These are phyloP conservation scores for Trichomonascaceae sp. DNA, from an alignment of 1,139 yeast genomes.

Conservation along the genomic window DNA sequence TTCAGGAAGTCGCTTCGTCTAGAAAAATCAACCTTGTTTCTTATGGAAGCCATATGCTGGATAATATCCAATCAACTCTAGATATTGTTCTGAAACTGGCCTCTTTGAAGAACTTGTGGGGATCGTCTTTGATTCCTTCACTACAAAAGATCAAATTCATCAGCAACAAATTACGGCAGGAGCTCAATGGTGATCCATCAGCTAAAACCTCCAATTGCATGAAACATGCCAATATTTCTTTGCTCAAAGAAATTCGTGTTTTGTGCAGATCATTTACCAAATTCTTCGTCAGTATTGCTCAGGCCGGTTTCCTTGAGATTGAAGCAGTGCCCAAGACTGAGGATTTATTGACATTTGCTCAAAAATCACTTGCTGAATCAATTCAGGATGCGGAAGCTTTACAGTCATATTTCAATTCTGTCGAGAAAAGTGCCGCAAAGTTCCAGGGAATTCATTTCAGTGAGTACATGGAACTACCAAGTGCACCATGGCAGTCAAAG, in stretches of 20 bases:
- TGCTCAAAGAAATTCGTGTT: background rate
- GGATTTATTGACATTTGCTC: background rate
- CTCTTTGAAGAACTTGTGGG: background rate
- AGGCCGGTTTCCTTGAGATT: background rate
- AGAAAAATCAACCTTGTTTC: slow-evolving; percentile 1
- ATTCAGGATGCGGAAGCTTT: background rate
- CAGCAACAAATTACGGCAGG: background rate
- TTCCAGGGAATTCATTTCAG: background rate
- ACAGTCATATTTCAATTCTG: background rate
- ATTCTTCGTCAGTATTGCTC: background rate
- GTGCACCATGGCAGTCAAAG: slow-evolving; percentile 22
- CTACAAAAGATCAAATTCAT: background rate
- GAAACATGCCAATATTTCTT: background rate
- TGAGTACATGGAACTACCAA: slow-evolving; percentile 8
- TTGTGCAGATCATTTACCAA: background rate
- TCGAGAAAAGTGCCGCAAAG: background rate
- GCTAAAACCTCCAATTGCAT: background rate
- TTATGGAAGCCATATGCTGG: background rate
- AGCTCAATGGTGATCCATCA: background rate
- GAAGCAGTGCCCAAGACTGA: background rate
- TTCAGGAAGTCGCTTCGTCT: background rate
- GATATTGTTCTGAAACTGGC: background rate
- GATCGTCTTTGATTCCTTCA: background rate
- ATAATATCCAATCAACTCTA: slow-evolving; percentile 1
- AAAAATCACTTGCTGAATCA: background rate